Evolutionary conservation across 78 protist genomes (phyloP).

Genomic region (Emiliania huxleyi): DNA sequence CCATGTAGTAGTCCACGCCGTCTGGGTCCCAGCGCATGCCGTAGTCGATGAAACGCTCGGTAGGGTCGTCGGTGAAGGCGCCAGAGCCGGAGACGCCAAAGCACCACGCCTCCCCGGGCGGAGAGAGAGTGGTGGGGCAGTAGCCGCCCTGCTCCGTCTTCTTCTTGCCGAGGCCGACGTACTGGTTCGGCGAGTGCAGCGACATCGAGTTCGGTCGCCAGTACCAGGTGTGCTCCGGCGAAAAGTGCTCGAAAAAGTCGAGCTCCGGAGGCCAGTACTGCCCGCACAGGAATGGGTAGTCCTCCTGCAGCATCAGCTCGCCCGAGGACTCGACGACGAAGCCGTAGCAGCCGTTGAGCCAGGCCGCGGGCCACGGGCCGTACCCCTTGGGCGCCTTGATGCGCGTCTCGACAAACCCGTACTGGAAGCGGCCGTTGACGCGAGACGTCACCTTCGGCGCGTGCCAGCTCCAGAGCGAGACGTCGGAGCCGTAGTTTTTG

Average conservation of each 20-base stretch:
- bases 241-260: conserved; percentile 3
- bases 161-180: not conserved
- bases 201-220: conserved; percentile 18
- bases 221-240: conserved; percentile 15
- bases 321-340: not conserved
- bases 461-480: not conserved
- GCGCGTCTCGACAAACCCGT: not conserved
- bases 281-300: not conserved
- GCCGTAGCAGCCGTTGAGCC: conserved; percentile 22
- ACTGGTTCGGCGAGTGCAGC: conserved; percentile 18
- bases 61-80: not conserved
- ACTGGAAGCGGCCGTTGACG: conserved; percentile 1
- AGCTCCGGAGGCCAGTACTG: conserved; percentile 22
- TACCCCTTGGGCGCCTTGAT: conserved; percentile 8
- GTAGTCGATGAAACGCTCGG: not conserved
- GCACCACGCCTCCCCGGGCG: conserved; percentile 17
- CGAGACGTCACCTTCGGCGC: not conserved
- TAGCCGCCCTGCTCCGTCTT: not conserved
- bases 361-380: conserved; percentile 2
- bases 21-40: not conserved
- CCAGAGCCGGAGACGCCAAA: not conserved
- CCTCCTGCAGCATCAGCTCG: not conserved
- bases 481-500: conserved; percentile 2
- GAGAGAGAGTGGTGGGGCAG: not conserved
- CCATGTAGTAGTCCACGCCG: conserved; percentile 11